These are phyloP conservation scores for Fusarium hostae DNA, from an alignment of 2,329 filamentous ascomycete species.

Conservation along the genomic window DNA sequence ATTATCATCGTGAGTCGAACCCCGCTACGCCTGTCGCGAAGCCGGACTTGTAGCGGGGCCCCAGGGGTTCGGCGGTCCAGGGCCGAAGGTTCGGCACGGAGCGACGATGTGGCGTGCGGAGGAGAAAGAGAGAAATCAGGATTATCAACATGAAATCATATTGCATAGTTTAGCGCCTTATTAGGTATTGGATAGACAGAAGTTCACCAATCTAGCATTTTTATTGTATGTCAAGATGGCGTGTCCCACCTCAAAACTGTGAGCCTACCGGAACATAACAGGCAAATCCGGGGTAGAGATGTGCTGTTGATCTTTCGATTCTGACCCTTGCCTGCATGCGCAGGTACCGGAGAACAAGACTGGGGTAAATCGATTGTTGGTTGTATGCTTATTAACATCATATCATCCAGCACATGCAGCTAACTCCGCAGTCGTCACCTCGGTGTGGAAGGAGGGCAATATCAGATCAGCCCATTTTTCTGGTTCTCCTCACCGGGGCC, in stretches of 20 bases:
- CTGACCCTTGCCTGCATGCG: conserved; percentile 18
- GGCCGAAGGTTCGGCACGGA: conserved; percentile 11
- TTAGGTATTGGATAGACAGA: conserved; percentile 32
- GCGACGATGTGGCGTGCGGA: conserved; percentile 6
- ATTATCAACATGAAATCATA: conserved; percentile 8
- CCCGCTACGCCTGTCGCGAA: not conserved
- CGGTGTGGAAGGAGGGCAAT: conserved; percentile 2
- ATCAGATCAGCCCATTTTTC: conserved; percentile 25
- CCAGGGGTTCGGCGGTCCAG: conserved; percentile 15
- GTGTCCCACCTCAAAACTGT: not conserved
- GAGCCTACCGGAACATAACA: not conserved
- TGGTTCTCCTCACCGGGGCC: conserved; percentile 33
- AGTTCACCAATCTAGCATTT: conserved; percentile 33
- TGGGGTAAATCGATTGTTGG: conserved; percentile 19
- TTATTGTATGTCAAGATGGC: conserved; percentile 3
- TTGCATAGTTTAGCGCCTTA: conserved; percentile 33
- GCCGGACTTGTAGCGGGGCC: conserved; percentile 14
- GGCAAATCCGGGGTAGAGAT: not conserved
- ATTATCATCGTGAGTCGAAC: not conserved
- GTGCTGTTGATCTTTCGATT: conserved; percentile 16
- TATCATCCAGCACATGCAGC: conserved; percentile 6
- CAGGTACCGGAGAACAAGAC: conserved; percentile 24
- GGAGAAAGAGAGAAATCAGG: not conserved
- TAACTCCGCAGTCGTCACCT: conserved; percentile 20
- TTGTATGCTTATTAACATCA: conserved; percentile 15